Evolutionary conservation across 805 yeast genomes (phyloP), one percentile per base, ranked within the genome.

Genomic region (Naumovozyma baii): DNA sequence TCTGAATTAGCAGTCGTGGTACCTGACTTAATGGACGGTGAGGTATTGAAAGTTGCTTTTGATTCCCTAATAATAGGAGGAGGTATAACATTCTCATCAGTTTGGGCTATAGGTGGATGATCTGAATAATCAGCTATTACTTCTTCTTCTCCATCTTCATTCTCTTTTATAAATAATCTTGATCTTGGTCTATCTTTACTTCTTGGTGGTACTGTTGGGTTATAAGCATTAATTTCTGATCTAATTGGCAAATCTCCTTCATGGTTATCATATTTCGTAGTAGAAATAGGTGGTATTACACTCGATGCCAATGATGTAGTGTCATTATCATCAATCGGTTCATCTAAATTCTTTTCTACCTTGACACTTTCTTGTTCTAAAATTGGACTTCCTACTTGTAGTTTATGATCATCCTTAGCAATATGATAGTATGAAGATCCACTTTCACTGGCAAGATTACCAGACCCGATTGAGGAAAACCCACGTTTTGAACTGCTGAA

Each of bases 151-250:
- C 36, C 37, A 17, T 36, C 35, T 18, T 40, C 40, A 15, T 31
- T 33, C 18, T 28, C 17, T 33, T 25, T 26, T 33, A 54, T 44
- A 35, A 50, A 50, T 13, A 54, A 36, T 18, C 50, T 51, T 5
- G 64, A 58, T 16, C 39, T 44, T 10, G 63, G 63, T 41, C 65
- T 53, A 16, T 54, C 51, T 37, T 50, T 54, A 35, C 48, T 59
- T 40, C 64, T 52, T 32, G 59, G 59, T 7, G 65, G 65, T 3
- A 55, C 51, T 2, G 60, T 46, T 5, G 65, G 65, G 33, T 53
- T 52, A 14, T 47, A 49, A 17, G 39, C 46, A 10, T 46, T 41
- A 8, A 45, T 44, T 33, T 49, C 52, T 7, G 56, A 48, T 18
- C 58, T 47, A 5, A 38, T 40, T 3, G 62, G 59, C 5, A 46